phyloP scores from a whole-genome alignment of 1,284 basidiomycete genomes.

The Kalmanozyma brasiliensis region DNA sequence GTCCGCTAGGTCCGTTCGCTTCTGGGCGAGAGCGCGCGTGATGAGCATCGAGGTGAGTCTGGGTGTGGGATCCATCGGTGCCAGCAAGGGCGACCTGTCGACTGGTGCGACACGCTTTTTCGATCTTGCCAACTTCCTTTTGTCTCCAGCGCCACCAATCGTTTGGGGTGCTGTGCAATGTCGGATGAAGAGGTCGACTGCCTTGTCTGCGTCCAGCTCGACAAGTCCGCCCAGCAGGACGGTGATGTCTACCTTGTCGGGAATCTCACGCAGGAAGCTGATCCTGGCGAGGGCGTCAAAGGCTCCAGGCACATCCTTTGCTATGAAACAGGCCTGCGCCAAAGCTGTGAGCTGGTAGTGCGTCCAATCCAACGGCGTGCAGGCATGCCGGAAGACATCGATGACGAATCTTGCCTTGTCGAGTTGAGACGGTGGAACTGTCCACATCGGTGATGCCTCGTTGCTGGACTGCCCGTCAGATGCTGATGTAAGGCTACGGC shows the following conservation, averaged over 20 bases:
- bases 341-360: slow-evolving; percentile 38
- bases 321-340: slow-evolving; percentile 30
- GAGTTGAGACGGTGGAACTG: slow-evolving; percentile 1
- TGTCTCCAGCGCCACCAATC: neutral
- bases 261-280: slow-evolving; percentile 22
- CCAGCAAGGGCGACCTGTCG: slow-evolving; percentile 6
- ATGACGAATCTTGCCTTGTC: slow-evolving; percentile 31
- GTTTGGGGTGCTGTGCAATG: slow-evolving; percentile 17
- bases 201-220: slow-evolving; percentile 29
- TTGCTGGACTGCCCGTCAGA: neutral
- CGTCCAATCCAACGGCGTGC: slow-evolving; percentile 31
- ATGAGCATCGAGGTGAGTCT: slow-evolving; percentile 26
- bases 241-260: slow-evolving; percentile 32
- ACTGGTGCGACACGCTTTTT: neutral
- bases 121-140: neutral
- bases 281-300: slow-evolving; percentile 41
- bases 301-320: slow-evolving; percentile 28
- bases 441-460: neutral
- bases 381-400: slow-evolving; percentile 24
- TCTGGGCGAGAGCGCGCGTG: slow-evolving; percentile 16
- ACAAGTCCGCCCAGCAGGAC: slow-evolving; percentile 40
- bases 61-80: slow-evolving; percentile 35
- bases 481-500: neutral
- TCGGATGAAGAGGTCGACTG: slow-evolving; percentile 35
- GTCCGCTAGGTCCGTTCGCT: slow-evolving; percentile 26